A percentile compares a stretch with the other conserved stretches of the same genome.
Conservation (phyloP, 257 asterid species). For the Scutellaria barbata region DNA sequence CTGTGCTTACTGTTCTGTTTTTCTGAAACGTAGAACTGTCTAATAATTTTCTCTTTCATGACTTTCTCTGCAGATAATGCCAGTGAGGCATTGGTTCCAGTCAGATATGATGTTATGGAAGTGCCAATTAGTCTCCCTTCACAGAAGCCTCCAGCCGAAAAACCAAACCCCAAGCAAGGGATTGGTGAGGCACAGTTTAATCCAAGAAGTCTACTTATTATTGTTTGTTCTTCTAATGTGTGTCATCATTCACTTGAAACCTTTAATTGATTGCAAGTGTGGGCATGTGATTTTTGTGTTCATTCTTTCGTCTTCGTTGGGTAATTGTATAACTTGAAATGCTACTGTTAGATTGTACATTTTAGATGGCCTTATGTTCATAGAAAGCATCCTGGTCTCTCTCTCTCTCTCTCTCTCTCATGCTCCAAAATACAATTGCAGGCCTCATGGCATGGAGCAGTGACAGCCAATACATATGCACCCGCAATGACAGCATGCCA, state of each 20-base stretch:
- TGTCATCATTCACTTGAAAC: slow-evolving; percentile 18
- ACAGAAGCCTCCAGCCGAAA: slow-evolving; percentile 90
- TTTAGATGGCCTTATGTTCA: not conserved
- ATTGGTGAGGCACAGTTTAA: slow-evolving; percentile 59
- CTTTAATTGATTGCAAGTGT: slow-evolving; percentile 8
- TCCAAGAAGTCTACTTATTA: slow-evolving; percentile 14
- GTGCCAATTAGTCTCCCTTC: slow-evolving; percentile 82
- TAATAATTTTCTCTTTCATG: slow-evolving; percentile 22
- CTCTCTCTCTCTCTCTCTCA: no score
- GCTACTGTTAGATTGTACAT: not conserved
- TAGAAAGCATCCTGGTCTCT: no score
- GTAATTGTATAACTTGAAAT: not conserved
- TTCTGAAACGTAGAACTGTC: not conserved
- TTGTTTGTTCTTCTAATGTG: slow-evolving; percentile 6
- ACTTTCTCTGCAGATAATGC: slow-evolving; percentile 56
- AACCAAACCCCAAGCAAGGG: slow-evolving; percentile 98
- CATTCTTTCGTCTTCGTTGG: slow-evolving; percentile 1
- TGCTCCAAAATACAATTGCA: slow-evolving; percentile 41
- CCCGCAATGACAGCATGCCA: slow-evolving; percentile 97
- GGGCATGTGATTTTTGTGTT: not conserved
- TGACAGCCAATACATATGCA: slow-evolving; percentile 82
- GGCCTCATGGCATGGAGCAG: slow-evolving; percentile 96
- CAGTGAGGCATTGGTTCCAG: slow-evolving; percentile 65
- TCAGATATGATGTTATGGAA: slow-evolving; percentile 84
- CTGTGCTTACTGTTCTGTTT: not conserved